These are phyloP conservation scores for Crithidia expoeki DNA, from an alignment of 208 protist genomes.

Conservation along the genomic window DNA sequence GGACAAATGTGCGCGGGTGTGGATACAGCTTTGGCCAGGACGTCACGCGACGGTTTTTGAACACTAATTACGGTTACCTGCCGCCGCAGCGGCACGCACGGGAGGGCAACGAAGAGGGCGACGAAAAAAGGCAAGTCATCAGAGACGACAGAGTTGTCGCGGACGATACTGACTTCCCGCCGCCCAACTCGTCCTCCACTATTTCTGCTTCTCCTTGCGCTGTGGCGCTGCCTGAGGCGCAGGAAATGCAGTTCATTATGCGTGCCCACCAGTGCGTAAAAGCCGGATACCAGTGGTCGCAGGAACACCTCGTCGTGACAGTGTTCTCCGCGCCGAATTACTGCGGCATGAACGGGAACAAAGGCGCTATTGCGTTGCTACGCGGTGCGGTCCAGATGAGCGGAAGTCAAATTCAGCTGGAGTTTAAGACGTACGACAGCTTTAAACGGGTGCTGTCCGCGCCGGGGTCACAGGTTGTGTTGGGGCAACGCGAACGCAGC, in stretches of 20 bases:
- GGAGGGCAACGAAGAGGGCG: slow-evolving; percentile 5
- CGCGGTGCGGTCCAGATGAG: slow-evolving; percentile 44
- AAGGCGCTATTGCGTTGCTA: slow-evolving; percentile 73
- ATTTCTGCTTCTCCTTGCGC: background rate
- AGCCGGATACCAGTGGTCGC: slow-evolving; percentile 82
- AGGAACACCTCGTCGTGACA: slow-evolving; percentile 60
- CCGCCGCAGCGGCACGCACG: slow-evolving; percentile 27
- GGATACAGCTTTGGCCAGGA: slow-evolving; percentile 82
- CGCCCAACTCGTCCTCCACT: background rate
- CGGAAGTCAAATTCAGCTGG: slow-evolving; percentile 54
- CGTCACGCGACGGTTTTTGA: slow-evolving; percentile 70
- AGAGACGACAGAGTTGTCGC: too few relatives aligned
- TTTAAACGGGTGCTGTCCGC: slow-evolving; percentile 25
- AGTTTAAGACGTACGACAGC: slow-evolving; percentile 68
- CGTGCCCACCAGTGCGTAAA: slow-evolving; percentile 94
- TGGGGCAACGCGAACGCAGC: background rate
- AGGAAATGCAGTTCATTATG: slow-evolving; percentile 92
- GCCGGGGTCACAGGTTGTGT: slow-evolving; percentile 11
- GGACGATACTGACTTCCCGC: background rate
- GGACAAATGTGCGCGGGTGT: slow-evolving; percentile 63
- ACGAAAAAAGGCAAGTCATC: too few relatives aligned
- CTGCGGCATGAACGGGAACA: too few relatives aligned
- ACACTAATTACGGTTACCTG: slow-evolving; percentile 57
- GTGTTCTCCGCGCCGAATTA: slow-evolving; percentile 89
- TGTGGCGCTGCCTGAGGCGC: slow-evolving; percentile 12